These are phyloP conservation scores for Pleodorina starrii DNA, from an alignment of 139 green algal genomes.

Conservation along the genomic window DNA sequence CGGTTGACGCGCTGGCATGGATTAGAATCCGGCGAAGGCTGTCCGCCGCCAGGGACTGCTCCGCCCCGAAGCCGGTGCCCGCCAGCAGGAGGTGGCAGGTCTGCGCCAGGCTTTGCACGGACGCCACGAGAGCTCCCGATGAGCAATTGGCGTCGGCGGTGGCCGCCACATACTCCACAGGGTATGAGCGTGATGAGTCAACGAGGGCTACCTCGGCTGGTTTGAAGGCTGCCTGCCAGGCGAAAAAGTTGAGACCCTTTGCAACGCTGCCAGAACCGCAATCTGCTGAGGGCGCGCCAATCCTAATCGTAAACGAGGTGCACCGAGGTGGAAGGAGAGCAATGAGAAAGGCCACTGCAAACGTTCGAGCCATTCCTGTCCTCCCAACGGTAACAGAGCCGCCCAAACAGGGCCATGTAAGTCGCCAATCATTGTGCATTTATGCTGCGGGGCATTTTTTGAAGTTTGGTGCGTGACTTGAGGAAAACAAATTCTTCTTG, in stretches of 20 bases:
- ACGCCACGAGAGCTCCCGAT: background rate
- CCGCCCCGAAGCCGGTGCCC: background rate
- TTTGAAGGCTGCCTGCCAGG: background rate
- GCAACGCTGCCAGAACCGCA: background rate
- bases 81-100: background rate
- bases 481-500: too few relatives aligned
- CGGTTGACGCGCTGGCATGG: background rate
- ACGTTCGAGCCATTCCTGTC: background rate
- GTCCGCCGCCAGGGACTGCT: slow-evolving; percentile 8
- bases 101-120: background rate
- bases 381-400: background rate
- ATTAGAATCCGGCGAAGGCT: background rate
- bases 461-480: too few relatives aligned
- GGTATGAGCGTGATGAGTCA: background rate
- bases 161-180: background rate
- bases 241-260: background rate
- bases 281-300: background rate
- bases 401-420: background rate
- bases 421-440: background rate
- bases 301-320: background rate
- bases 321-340: background rate
- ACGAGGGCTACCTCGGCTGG: background rate
- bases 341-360: background rate
- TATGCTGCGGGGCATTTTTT: too few relatives aligned
- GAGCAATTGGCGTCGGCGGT: slow-evolving; percentile 7